Base-by-base conservation (phyloP, 208 protist species). In the Crithidia fasciculata region DNA sequence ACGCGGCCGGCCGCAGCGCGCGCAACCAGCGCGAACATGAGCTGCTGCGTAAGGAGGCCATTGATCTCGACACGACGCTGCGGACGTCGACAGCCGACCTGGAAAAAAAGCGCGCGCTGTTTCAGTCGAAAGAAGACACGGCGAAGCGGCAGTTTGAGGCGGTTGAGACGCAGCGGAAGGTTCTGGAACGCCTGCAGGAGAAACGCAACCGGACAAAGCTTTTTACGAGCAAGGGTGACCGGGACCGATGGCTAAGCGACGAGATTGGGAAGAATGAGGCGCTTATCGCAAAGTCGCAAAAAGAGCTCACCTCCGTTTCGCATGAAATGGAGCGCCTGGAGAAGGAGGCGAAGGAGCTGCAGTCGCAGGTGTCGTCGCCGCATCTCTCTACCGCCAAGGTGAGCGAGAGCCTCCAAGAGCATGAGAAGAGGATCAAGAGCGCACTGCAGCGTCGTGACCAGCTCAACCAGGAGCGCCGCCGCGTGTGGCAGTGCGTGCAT, bases 151-250 rank as follows among this genome's bases (percentile, higher is more conserved):
- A 90, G 50, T 70, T 82, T 19, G 54, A 74, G 0, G 81, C 84
- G 36, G 70, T 95, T 15, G 68, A 82, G 8, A 56, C 67, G n/a
- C 65, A 82, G 53, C 84, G 95, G 55, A 76, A 77, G 44, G 62
- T 70, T 41, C 52, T 98, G 1, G 85, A 98, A 50, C 74, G 75
- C 18, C 68, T 99, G 39, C 92, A 98, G 39, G 90, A 94, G 10
- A 95, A 96, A 60, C 86, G 95, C 18, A 96, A 93, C 43, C 80
- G 95, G 15, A 86, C 81, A 40, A 88, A 87, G n/a, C 88, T 98
- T 19, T 99, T 98, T 81, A 91, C 89, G 68, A 96, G 64, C 64
- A 91, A 93, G 56, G 53, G 63, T 5, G 97, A 98, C 43, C 88
- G 97, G 36, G 94, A 99, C 80, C 69, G 59, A 43, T 98, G 91